These are phyloP conservation scores for Candida railenensis DNA, from an alignment of 805 yeast genomes.

Conservation along the genomic window DNA sequence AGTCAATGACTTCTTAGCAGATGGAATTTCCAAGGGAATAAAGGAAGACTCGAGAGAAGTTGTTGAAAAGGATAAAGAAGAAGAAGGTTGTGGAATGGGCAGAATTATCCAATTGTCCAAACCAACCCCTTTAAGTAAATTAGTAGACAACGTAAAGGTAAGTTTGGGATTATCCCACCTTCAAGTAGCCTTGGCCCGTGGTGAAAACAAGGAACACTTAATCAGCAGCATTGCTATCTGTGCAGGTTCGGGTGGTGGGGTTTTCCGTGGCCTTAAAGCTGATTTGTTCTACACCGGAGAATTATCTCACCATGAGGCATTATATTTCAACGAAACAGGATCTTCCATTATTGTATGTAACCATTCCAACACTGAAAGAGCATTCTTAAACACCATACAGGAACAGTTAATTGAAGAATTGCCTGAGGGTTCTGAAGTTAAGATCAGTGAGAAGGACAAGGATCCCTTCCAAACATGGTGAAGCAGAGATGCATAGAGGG, in stretches of 20 bases:
- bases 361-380: conserved; percentile 92
- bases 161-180: conserved; percentile 53
- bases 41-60: conserved; percentile 26
- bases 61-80: conserved; percentile 44
- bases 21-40: conserved; percentile 45
- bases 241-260: conserved; percentile 92
- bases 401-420: conserved; percentile 48
- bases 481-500: too few species aligned
- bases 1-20: conserved; percentile 88
- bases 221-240: conserved; percentile 75
- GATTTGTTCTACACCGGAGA: conserved; percentile 91
- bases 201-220: conserved; percentile 21
- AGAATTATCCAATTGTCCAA: conserved; percentile 53
- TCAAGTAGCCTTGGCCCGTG: conserved; percentile 54
- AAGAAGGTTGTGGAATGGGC: conserved; percentile 77
- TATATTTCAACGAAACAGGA: conserved; percentile 69
- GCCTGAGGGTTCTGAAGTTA: conserved; percentile 40
- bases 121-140: conserved; percentile 40
- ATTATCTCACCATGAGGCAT: conserved; percentile 88
- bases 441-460: conserved; percentile 53
- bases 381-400: conserved; percentile 60
- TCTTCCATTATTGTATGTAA: conserved; percentile 74
- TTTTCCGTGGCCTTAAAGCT: conserved; percentile 57
- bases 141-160: conserved; percentile 53
- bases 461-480: conserved; percentile 57